Base-by-base conservation (phyloP, 768 basidiomycete genomes). In the Suillus cothurnatus region DNA sequence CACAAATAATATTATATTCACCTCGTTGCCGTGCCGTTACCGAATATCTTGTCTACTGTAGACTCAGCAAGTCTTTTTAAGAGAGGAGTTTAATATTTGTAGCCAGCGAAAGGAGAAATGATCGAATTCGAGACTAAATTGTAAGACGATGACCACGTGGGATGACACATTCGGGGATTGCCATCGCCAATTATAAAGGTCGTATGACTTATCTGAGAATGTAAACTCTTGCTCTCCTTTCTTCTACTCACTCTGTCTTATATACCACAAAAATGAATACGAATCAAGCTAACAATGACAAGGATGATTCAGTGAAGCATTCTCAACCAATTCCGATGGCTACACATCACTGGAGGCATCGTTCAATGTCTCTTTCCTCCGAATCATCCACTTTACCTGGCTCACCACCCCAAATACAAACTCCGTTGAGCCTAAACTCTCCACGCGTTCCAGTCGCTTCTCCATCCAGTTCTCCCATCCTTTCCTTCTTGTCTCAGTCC, bases 271-370 rank as follows among this genome's bases (percentile, higher is more conserved):
- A 41, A 3, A 53, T 8, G 17, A 64, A 21, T 34, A 76, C 77
- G 75, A 63, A 55, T 34, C 41, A 49, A 45, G 62, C 66, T 64
- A 64, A 28, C 49, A 52, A 21, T 53, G 34, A 61, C 31, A 64
- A 57, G 56, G 65, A 77, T 58, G 75, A 76, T 68, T 72, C 68
- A 69, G 66, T 76, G n/a, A 83, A 81, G 45, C 89, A 80, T 74
- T 86, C 90, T 26, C 82, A 84, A 52, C 91, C 91, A 59, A 92
- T 93, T 71, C 82, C 88, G 63, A 87, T 90, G 71, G 73, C 77
- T 38, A 73, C 79, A 50, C 72, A 74, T 8, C 79, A 82, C 38
- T 72, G 77, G 55, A 83, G 90, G 41, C 73, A 79, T 15, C 89
- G 90, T 61, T 90, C 90, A 17, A 73, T 80, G 52, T 92, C 90